Evolutionary conservation across 768 basidiomycete species (phyloP).

Genomic region (Lactifluus hygrophoroides): DNA sequence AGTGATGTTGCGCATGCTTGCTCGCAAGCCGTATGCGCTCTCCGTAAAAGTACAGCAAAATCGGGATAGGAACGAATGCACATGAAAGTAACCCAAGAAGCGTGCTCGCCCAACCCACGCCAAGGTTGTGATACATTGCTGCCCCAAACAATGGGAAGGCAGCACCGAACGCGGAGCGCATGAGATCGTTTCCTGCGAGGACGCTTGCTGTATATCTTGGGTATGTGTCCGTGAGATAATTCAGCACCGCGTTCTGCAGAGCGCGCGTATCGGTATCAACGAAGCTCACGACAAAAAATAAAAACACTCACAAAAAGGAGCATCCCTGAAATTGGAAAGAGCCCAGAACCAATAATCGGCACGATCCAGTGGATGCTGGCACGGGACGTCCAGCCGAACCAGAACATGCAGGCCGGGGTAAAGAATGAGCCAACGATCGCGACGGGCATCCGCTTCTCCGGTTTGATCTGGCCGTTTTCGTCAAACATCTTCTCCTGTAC

Average conservation of each 20-base stretch:
- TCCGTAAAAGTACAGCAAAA: conserved; percentile 14
- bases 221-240: conserved; percentile 29
- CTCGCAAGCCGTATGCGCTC: conserved; percentile 19
- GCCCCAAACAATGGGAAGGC: conserved; percentile 20
- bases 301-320: conserved; percentile 26
- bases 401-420: conserved; percentile 28
- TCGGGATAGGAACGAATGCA: conserved; percentile 23
- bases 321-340: conserved; percentile 26
- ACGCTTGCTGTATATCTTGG: conserved; percentile 28
- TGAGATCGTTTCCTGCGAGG: conserved; percentile 30
- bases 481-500: conserved; percentile 14
- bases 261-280: not conserved
- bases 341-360: conserved; percentile 27
- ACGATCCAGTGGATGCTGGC: conserved; percentile 30
- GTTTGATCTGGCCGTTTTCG: conserved; percentile 19
- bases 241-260: conserved; percentile 21
- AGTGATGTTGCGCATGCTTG: conserved; percentile 19
- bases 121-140: conserved; percentile 23
- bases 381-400: conserved; percentile 29
- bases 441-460: conserved; percentile 28
- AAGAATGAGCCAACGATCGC: conserved; percentile 28
- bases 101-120: conserved; percentile 24
- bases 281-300: conserved; percentile 20
- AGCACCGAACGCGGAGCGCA: conserved; percentile 23
- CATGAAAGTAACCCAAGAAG: conserved; percentile 25